These are phyloP conservation scores for Lunasporangiospora selenospora DNA, from an alignment of 192 early-diverging fungal genomes.

Conservation along the genomic window DNA sequence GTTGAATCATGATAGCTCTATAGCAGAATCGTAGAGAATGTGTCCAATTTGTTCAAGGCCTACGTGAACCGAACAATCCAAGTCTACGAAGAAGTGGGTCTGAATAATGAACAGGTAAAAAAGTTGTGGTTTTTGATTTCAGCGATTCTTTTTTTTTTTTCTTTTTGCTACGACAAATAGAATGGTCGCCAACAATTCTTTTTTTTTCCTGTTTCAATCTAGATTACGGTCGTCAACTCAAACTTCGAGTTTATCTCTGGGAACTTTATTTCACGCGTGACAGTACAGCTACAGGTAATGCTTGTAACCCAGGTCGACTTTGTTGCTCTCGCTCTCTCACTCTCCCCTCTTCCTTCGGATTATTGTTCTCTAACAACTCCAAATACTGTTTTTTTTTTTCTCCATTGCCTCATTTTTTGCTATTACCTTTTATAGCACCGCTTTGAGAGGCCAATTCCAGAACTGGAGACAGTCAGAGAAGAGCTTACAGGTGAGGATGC, in stretches of 20 bases:
- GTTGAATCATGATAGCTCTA: slow-evolving; percentile 63
- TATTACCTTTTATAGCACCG: slow-evolving; percentile 58
- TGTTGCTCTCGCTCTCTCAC: too few species aligned
- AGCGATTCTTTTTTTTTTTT: not conserved
- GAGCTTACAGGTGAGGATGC: slow-evolving; percentile 59
- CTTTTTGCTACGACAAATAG: not conserved
- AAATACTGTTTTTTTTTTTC: not conserved
- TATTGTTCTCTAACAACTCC: slow-evolving; percentile 2
- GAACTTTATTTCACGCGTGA: slow-evolving; percentile 48
- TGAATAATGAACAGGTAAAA: slow-evolving; percentile 40
- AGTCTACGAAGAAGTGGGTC: slow-evolving; percentile 44
- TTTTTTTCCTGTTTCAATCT: not conserved
- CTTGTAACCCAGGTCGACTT: too few species aligned
- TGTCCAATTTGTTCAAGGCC: slow-evolving; percentile 67
- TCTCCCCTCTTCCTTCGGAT: slow-evolving; percentile 1
- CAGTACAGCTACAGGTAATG: slow-evolving; percentile 33
- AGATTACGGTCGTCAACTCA: slow-evolving; percentile 42
- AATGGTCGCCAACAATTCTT: not conserved
- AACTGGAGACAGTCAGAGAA: slow-evolving; percentile 67
- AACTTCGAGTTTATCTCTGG: slow-evolving; percentile 50
- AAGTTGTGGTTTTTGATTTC: not conserved
- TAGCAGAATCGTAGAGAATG: slow-evolving; percentile 67
- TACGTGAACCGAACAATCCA: slow-evolving; percentile 67
- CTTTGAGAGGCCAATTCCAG: slow-evolving; percentile 84
- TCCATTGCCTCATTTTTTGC: not conserved